Base-by-base conservation (phyloP, 2,329 filamentous ascomycete genomes). In the Penicillium sp. region DNA sequence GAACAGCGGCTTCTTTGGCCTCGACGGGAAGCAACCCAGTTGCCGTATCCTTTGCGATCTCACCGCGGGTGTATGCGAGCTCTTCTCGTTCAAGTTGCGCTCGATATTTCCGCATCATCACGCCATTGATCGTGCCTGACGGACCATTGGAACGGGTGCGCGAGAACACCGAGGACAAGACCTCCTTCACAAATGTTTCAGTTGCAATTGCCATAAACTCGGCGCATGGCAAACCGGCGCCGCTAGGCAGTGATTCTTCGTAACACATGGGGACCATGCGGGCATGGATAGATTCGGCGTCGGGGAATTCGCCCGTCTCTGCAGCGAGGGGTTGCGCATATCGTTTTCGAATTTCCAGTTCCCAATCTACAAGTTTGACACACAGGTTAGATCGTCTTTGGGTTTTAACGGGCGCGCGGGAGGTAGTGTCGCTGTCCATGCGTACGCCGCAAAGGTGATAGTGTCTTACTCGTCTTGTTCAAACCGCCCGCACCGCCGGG, bases 11-110 rank as follows among this genome's bases (percentile, higher is more conserved):
- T 43, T 85, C 84, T 63, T 86, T 89, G 3, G 86, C 81, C 67
- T 96, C 89, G 28, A 89, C 73, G 0, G 90, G 91, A 5, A 96
- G 71, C 23, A 95, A 69, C 1, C 89, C 89, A 39, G 80, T 84
- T 16, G 70, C 68, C 49, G 86, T 84, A 48, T 89, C 87, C 55
- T 87, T 78, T 14, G 79, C 74, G 1, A 94, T 66, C 57, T 90
- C 86, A 4, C 89, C 89, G n/a, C 81, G 77, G 32, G 82, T 77
- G 22, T 80, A 82, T 0, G 81, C 79, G 35, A 85, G 78, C 63
- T 95, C 89, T 66, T 96, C 90, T 38, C 76, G 75, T 44, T 82
- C 80, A 9, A 95, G 75, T 63, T 88, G 86, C 48, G 79, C 77
- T 53, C 81, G 82, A 68, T 91, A 96, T 48, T 81, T 84, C 56